Conservation (phyloP, 2,329 filamentous ascomycete species). For the Zymoseptoria brevis region DNA sequence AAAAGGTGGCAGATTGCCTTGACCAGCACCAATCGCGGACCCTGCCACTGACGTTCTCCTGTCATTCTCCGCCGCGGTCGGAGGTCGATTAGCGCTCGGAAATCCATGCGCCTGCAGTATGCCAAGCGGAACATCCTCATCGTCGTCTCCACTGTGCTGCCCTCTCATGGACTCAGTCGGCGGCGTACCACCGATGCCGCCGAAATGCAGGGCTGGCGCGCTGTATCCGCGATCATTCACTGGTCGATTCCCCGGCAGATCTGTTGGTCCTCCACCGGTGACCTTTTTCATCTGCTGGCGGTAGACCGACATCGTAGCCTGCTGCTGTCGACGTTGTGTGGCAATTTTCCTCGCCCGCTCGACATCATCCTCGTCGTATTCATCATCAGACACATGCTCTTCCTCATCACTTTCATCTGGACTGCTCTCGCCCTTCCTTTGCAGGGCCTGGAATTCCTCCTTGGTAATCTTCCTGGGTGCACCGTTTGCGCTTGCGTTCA, state of each 20-base stretch:
- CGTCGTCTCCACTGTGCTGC: slow-evolving; percentile 55
- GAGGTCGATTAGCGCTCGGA: slow-evolving; percentile 67
- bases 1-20: slow-evolving; percentile 64
- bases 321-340: slow-evolving; percentile 75
- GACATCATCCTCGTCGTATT: slow-evolving; percentile 63
- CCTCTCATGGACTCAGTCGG: slow-evolving; percentile 19
- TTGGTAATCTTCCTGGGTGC: slow-evolving; percentile 73
- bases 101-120: slow-evolving; percentile 87
- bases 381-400: slow-evolving; percentile 49
- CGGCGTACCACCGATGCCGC: slow-evolving; percentile 25
- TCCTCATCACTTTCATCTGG: slow-evolving; percentile 29
- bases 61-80: slow-evolving; percentile 50
- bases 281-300: slow-evolving; percentile 96
- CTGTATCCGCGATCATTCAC: slow-evolving; percentile 46
- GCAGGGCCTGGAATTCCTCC: slow-evolving; percentile 73
- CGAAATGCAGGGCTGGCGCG: slow-evolving; percentile 23
- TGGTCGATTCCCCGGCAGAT: slow-evolving; percentile 41
- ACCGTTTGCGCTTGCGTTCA: background rate
- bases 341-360: slow-evolving; percentile 67
- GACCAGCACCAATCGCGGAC: slow-evolving; percentile 39
- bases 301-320: slow-evolving; percentile 83
- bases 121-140: slow-evolving; percentile 79
- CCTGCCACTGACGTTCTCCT: slow-evolving; percentile 38
- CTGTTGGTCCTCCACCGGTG: slow-evolving; percentile 60
- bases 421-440: slow-evolving; percentile 52